These are phyloP conservation scores for Elongisporangium senticosum DNA, from an alignment of 352 stramenopile species.

Conservation along the genomic window DNA sequence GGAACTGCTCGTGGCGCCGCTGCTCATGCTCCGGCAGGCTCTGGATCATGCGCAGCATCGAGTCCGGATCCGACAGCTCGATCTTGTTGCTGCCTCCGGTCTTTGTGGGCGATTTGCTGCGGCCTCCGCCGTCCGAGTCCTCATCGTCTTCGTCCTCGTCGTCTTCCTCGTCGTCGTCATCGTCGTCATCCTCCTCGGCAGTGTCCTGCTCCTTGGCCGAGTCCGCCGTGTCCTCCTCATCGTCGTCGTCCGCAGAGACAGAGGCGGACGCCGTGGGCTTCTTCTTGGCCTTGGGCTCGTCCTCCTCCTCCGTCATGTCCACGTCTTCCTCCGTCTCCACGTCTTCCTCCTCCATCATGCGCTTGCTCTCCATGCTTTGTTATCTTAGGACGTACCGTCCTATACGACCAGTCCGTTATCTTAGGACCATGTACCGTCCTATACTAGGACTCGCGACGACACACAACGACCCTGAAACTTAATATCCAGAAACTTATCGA, in stretches of 20 bases:
- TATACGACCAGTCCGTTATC: neutral
- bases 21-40: conserved; percentile 57
- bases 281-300: conserved; percentile 22
- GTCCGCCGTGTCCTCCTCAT: conserved; percentile 34
- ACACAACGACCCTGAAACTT: neutral
- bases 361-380: conserved; percentile 19
- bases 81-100: conserved; percentile 16
- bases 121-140: conserved; percentile 3
- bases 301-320: conserved; percentile 53
- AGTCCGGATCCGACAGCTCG: conserved; percentile 47
- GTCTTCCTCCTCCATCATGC: conserved; percentile 26
- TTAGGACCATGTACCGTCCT: neutral
- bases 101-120: neutral
- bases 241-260: conserved; percentile 30
- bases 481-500: neutral
- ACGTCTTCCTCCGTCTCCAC: conserved; percentile 25
- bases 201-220: conserved; percentile 25
- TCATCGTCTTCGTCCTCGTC: conserved; percentile 22
- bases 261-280: neutral
- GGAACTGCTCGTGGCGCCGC: conserved; percentile 75
- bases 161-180: conserved; percentile 24
- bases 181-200: conserved; percentile 44
- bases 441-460: too few species aligned
- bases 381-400: neutral
- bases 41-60: conserved; percentile 75